A percentile compares a stretch with the other conserved stretches of the same genome.
These are phyloP conservation scores for Gentiana straminea DNA, from an alignment of 257 asterid genomes.

Conservation along the genomic window DNA sequence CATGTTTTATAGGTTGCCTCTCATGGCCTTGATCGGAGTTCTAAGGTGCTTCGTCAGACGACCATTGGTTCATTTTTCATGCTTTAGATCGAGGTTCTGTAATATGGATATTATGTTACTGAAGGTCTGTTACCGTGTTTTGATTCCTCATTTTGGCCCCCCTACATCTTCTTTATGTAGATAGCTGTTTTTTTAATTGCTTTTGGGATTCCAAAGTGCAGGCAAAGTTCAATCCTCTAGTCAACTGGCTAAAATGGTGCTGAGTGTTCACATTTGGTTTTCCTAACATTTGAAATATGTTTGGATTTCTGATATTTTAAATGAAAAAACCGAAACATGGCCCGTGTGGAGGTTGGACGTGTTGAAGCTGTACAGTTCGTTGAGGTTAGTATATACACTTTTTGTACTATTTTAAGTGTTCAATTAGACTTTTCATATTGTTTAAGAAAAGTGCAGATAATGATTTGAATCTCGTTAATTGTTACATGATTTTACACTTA, in stretches of 20 bases:
- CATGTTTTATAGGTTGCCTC: conserved; percentile 69
- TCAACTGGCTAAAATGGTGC: conserved; percentile 13
- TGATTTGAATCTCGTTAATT: too few species aligned
- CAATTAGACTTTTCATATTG: too few species aligned
- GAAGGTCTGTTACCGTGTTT: conserved; percentile 28
- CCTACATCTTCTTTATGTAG: not conserved
- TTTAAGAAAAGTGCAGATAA: too few species aligned
- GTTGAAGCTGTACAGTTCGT: conserved; percentile 6
- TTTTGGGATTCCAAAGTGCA: conserved; percentile 15
- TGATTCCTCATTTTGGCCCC: not conserved
- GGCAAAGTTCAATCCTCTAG: conserved; percentile 19
- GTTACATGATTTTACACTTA: too few species aligned
- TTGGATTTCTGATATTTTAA: not conserved
- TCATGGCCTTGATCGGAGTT: conserved; percentile 92
- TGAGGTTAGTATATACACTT: conserved; percentile 14
- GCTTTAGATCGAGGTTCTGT: conserved; percentile 42
- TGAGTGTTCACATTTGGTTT: conserved; percentile 8
- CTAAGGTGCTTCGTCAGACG: conserved; percentile 89
- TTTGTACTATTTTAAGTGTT: not conserved
- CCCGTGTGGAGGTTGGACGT: not conserved
- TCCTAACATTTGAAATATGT: conserved; percentile 12
- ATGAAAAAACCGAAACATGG: too few species aligned
- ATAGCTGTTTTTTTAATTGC: not conserved
- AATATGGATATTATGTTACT: conserved; percentile 8
- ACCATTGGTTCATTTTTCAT: conserved; percentile 67